phyloP scores from a whole-genome alignment of 495 filamentous ascomycete species.

The Daldinia vernicosa region DNA sequence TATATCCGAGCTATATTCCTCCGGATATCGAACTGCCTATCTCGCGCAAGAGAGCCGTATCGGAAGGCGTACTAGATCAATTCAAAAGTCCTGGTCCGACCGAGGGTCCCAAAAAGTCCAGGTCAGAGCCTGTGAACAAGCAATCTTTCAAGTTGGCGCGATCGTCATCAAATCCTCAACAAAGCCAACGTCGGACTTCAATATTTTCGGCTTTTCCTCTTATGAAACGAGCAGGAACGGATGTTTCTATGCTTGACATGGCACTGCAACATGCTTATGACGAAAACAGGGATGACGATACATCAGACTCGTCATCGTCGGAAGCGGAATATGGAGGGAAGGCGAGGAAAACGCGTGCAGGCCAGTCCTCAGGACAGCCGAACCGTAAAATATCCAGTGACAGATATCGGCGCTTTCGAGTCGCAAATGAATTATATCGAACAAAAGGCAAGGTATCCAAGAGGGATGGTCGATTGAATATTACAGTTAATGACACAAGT shows the following conservation, averaged over 20 bases:
- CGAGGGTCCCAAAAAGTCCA: slow-evolving; percentile 27
- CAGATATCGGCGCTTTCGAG: slow-evolving; percentile 56
- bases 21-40: slow-evolving; percentile 46
- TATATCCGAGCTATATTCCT: slow-evolving; percentile 52
- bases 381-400: slow-evolving; percentile 33
- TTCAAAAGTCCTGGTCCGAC: slow-evolving; percentile 10
- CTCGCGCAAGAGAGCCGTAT: slow-evolving; percentile 21
- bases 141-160: slow-evolving; percentile 10
- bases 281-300: slow-evolving; percentile 23
- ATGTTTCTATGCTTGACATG: slow-evolving; percentile 33
- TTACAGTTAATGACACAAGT: slow-evolving; percentile 72
- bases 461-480: slow-evolving; percentile 73
- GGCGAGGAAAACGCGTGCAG: neutral
- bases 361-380: slow-evolving; percentile 6
- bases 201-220: slow-evolving; percentile 13
- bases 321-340: slow-evolving; percentile 40
- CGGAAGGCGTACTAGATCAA: slow-evolving; percentile 8
- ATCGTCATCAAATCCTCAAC: slow-evolving; percentile 31
- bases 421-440: slow-evolving; percentile 70
- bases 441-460: slow-evolving; percentile 72
- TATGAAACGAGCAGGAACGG: slow-evolving; percentile 45
- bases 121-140: slow-evolving; percentile 26
- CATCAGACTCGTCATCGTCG: slow-evolving; percentile 44
- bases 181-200: slow-evolving; percentile 21
- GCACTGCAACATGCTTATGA: slow-evolving; percentile 5